Base-by-base conservation (phyloP, 2,329 filamentous ascomycete genomes). In the Colletotrichum navitas region DNA sequence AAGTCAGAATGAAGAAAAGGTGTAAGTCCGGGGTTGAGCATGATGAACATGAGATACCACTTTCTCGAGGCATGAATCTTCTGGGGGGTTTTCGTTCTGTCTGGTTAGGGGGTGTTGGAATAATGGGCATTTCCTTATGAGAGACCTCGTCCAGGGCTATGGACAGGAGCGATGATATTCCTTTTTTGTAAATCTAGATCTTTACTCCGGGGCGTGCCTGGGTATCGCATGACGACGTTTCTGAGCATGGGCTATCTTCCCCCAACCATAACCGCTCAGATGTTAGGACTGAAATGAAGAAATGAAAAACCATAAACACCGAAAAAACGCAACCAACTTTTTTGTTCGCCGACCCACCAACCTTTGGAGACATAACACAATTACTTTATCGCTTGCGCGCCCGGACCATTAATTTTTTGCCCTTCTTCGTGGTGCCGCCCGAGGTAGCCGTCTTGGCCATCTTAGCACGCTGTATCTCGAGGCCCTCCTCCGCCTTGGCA, bases 391-490 rank as follows among this genome's bases (percentile, higher is more conserved):
- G 84, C 84, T 92, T 92, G 74, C 90, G 85, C 79, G 88, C 85
- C 74, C 88, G 85, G 66, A 91, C 85, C 83, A 89, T 90, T 74
- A 90, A 86, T 81, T 89, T 91, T 79, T 87, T 87, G 32, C 90
- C 89, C 49, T 83, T 83, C 78, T 89, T 89, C 36, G 87, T 90
- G n/a, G 84, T 77, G 18, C 88, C 88, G 47, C 88, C 88, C 7
- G 87, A 85, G 2, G 89, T 91, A 11, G 87, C 83, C 74, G 89
- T 90, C 83, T 92, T 92, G 45, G 88, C 88, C 89, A 91, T 91
- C 78, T 86, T 88, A 24, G 88, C 87, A 71, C 86, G 83, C 79
- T 91, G 88, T 66, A 89, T 71, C 73, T 89, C 89, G 34, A 92
- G 82, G 75, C 86, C 82, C 49, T 83, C 80, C 79, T 92, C 90